Percentiles rank a stretch among this genome's conserved stretches.
Conservation (phyloP, 495 filamentous ascomycete genomes). For the Podospora tetraspora region DNA sequence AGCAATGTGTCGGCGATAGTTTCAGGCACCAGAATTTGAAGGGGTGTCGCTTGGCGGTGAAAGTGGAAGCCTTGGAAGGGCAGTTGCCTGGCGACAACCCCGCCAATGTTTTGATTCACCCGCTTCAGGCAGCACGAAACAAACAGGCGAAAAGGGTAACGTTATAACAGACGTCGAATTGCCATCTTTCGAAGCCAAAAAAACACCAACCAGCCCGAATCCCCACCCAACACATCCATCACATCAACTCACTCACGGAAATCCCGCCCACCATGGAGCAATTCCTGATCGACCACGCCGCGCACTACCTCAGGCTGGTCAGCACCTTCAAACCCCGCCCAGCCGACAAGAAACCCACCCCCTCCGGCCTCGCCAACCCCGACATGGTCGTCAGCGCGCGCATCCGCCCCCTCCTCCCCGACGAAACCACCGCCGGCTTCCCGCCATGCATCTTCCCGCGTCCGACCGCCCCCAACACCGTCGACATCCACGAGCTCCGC, state of each 20-base stretch:
- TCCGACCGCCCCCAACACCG: not conserved
- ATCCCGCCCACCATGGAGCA: constrained; percentile 17
- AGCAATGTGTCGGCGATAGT: not conserved
- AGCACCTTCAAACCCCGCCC: constrained; percentile 13
- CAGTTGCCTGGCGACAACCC: not conserved
- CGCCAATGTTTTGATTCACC: not conserved
- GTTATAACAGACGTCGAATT: not conserved
- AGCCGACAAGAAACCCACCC: not conserved
- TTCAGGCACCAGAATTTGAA: not conserved
- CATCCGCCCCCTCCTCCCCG: constrained; percentile 3
- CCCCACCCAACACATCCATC: not conserved
- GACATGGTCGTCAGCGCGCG: constrained; percentile 15
- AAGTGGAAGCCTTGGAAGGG: too few species aligned
- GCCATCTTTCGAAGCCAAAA: not conserved
- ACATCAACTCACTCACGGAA: not conserved
- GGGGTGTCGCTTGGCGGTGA: not conserved
- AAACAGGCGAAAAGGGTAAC: not conserved
- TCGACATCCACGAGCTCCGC: constrained; percentile 6
- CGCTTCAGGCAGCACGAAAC: not conserved
- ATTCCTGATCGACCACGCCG: constrained; percentile 21
- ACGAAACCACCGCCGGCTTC: not conserved
- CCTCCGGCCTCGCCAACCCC: not conserved
- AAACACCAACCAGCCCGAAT: not conserved
- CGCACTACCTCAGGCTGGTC: constrained; percentile 22
- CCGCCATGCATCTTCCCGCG: not conserved